These are phyloP conservation scores for Hansenula lynferdii DNA, from an alignment of 1,139 yeast species.

Conservation along the genomic window DNA sequence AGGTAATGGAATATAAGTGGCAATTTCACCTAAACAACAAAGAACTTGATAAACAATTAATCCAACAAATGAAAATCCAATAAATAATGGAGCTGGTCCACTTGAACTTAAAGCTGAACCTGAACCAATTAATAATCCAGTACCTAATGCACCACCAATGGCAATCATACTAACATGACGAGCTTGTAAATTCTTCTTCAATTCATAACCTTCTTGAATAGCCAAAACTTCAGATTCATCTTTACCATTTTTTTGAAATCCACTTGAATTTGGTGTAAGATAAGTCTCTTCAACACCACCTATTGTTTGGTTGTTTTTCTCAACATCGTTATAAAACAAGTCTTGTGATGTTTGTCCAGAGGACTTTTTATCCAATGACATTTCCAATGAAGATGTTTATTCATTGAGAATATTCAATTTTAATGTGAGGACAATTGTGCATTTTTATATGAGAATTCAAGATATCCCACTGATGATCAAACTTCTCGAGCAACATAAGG, in stretches of 20 bases:
- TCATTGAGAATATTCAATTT: too few species aligned
- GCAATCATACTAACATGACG: slow-evolving; percentile 80
- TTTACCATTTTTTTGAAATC: too few species aligned
- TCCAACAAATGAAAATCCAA: slow-evolving; percentile 67
- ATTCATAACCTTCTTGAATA: slow-evolving; percentile 43
- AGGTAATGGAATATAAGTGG: slow-evolving; percentile 65
- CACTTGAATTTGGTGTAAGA: too few species aligned
- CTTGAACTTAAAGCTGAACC: slow-evolving; percentile 64
- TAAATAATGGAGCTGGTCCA: slow-evolving; percentile 77
- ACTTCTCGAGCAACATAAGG: too few species aligned
- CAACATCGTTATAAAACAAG: background rate
- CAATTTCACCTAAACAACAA: slow-evolving; percentile 79
- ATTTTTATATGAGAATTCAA: too few species aligned
- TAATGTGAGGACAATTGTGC: too few species aligned
- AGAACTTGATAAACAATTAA: slow-evolving; percentile 68
- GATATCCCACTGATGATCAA: too few species aligned
- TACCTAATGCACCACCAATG: slow-evolving; percentile 81
- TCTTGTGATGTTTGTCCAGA: slow-evolving; percentile 1
- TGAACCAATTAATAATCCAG: slow-evolving; percentile 71
- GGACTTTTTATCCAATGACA: slow-evolving; percentile 1
- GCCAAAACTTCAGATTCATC: slow-evolving; percentile 16
- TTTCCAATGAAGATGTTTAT: background rate
- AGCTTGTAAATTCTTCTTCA: slow-evolving; percentile 59
- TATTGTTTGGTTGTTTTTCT: too few species aligned
- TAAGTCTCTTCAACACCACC: too few species aligned